Percentiles rank a stretch among this genome's conserved stretches.
These are phyloP conservation scores for Piloderma croceum DNA, from an alignment of 768 basidiomycete species.

Conservation along the genomic window DNA sequence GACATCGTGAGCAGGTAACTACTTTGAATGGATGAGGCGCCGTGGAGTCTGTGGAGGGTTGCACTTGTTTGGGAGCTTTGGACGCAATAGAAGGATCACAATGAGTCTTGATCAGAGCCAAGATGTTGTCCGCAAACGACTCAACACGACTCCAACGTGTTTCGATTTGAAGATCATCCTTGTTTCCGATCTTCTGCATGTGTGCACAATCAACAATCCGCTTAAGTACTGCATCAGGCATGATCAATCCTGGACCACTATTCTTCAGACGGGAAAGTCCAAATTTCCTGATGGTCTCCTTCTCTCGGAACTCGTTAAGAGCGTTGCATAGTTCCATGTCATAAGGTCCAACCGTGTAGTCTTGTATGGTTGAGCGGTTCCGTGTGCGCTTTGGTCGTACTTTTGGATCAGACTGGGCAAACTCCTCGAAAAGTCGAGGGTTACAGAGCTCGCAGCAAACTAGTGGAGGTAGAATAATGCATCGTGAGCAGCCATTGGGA, in stretches of 20 bases:
- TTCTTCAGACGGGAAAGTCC: slow-evolving; percentile 5
- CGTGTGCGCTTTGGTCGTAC: not conserved
- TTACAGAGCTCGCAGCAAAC: slow-evolving; percentile 24
- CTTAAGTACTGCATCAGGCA: slow-evolving; percentile 11
- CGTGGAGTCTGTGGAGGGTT: too few species aligned
- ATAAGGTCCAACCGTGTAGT: not conserved
- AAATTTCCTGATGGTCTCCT: slow-evolving; percentile 4
- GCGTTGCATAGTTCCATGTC: slow-evolving; percentile 3
- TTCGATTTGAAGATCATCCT: slow-evolving; percentile 14
- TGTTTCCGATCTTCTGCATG: slow-evolving; percentile 11
- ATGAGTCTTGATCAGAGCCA: not conserved
- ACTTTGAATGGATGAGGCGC: too few species aligned
- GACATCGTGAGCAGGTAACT: too few species aligned
- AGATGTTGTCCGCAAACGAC: not conserved
- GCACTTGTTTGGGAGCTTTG: too few species aligned
- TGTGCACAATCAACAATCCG: slow-evolving; percentile 23
- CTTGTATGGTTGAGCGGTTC: slow-evolving; percentile 5
- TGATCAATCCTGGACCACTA: slow-evolving; percentile 11
- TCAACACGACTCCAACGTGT: slow-evolving; percentile 13
- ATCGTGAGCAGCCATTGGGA: slow-evolving; percentile 13
- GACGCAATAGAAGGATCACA: not conserved
- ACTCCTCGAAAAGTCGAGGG: slow-evolving; percentile 6
- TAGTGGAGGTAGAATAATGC: slow-evolving; percentile 3
- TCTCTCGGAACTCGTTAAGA: slow-evolving; percentile 13
- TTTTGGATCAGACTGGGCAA: not conserved